phyloP scores from a whole-genome alignment of 306 rosid genomes.

The Psophocarpus tetragonolobus region DNA sequence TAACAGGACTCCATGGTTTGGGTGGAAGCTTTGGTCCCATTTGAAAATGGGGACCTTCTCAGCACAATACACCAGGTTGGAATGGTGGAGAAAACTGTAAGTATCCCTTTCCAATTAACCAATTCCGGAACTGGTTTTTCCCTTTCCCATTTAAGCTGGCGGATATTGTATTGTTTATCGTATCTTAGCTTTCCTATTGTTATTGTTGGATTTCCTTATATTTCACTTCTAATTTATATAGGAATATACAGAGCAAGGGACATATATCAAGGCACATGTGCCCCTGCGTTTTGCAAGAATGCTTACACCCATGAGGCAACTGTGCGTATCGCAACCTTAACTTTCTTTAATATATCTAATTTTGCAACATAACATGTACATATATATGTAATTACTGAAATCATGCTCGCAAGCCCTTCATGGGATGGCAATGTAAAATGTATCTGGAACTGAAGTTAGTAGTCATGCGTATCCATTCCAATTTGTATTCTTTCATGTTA shows the following conservation, averaged over 20 bases:
- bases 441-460: not conserved
- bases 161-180: not conserved
- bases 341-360: constrained; percentile 23
- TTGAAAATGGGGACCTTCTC: constrained; percentile 90
- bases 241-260: constrained; percentile 90
- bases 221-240: constrained; percentile 30
- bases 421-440: constrained; percentile 2
- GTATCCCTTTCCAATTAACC: constrained; percentile 39
- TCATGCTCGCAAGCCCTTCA: constrained; percentile 1
- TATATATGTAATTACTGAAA: constrained; percentile 35
- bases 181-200: constrained; percentile 17
- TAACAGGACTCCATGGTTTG: constrained; percentile 90
- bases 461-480: not conserved
- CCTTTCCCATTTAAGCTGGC: not conserved
- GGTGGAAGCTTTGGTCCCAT: constrained; percentile 96
- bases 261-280: constrained; percentile 83
- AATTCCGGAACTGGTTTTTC: not conserved
- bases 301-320: constrained; percentile 90
- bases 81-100: constrained; percentile 91
- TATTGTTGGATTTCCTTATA: constrained; percentile 16
- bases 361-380: constrained; percentile 28
- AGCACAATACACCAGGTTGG: constrained; percentile 92
- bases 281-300: constrained; percentile 95
- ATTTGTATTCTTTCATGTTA: not conserved
- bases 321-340: constrained; percentile 53